Evolutionary conservation across 2,329 filamentous ascomycete genomes (phyloP), one percentile per base, ranked within the genome.

Genomic region (Colletotrichum acutatum): DNA sequence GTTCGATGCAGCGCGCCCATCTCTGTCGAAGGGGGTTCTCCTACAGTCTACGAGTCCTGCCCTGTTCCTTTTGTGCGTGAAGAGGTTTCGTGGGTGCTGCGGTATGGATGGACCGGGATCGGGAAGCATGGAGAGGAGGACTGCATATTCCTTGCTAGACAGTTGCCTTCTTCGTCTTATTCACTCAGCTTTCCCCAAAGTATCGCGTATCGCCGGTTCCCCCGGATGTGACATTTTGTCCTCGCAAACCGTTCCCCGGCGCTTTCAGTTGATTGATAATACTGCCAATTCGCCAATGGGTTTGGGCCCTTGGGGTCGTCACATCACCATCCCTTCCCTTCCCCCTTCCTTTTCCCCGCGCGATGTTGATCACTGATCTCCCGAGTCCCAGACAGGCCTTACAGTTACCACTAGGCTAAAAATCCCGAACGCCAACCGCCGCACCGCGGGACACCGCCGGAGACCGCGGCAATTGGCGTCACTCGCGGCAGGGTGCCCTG

Each of bases 1-100:
- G 71, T 73, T 73, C 71, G 71, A 71, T 71, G 71, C 66, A 58
- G 24, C 2, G 54, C 60, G 66, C 59, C 34, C 66, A 46, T 63
- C 69, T 72, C 66, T 42, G 58, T 72, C 59, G 69, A 72, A 12
- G 37, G 12, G 32, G 28, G 11, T 0, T 54, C 19, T 68, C 16
- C 64, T 62, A 34, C 32, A 12, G n/a, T 8, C 37, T 42, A 7
- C 16, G 14, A 42, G 6, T 42, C 14, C 64, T 63, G 6, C 16
- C 14, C 64, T 63, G 69, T 54, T 53, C 59, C 53, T 60, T 65
- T 28, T 26, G 26, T 7, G 19, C 8, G 16, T 60, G 32, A 12
- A 32, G 32, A n/a, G 30, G 32, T 16, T 30, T 53, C n/a, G 24
- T 19, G 2, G 46, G 60, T 52, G 49, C 11, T 34, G 32, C 32